These are phyloP conservation scores for Escovopsis sp. DNA, from an alignment of 2,329 filamentous ascomycete genomes.

Conservation along the genomic window DNA sequence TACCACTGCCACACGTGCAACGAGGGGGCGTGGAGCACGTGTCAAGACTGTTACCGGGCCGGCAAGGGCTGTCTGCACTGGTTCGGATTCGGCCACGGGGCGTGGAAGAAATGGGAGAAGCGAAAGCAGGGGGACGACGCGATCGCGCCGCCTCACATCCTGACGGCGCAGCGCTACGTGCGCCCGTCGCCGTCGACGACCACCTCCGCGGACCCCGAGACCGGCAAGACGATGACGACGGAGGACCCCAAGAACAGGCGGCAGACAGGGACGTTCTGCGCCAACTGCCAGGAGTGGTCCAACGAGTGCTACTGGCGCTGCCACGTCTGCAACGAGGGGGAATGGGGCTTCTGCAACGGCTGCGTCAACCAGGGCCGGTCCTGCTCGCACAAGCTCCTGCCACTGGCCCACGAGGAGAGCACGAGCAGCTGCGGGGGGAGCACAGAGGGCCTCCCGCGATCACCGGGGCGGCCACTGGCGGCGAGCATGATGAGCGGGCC, in stretches of 20 bases:
- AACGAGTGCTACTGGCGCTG: slow-evolving; percentile 88
- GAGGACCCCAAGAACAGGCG: slow-evolving; percentile 54
- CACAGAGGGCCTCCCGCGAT: slow-evolving; percentile 20
- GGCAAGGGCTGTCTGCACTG: slow-evolving; percentile 70
- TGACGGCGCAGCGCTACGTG: slow-evolving; percentile 41
- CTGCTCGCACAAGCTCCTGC: slow-evolving; percentile 70
- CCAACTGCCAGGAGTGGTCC: slow-evolving; percentile 54
- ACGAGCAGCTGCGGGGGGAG: slow-evolving; percentile 13
- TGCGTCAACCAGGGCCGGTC: slow-evolving; percentile 72
- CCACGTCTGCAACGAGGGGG: slow-evolving; percentile 71
- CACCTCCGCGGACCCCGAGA: slow-evolving; percentile 37
- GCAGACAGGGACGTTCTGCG: slow-evolving; percentile 73
- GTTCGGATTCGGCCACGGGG: slow-evolving; percentile 71
- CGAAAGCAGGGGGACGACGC: slow-evolving; percentile 22
- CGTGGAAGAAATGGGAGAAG: slow-evolving; percentile 51
- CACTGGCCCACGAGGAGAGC: slow-evolving; percentile 46
- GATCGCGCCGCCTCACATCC: slow-evolving; percentile 38
- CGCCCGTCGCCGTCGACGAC: slow-evolving; percentile 32
- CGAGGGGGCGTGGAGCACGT: slow-evolving; percentile 39
- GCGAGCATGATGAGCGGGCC: slow-evolving; percentile 33
- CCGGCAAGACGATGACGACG: slow-evolving; percentile 41
- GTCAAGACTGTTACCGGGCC: slow-evolving; percentile 61
- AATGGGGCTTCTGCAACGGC: slow-evolving; percentile 84
- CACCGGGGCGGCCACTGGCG: slow-evolving; percentile 29
- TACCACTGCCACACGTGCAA: slow-evolving; percentile 72